phyloP scores from a whole-genome alignment of 2,329 filamentous ascomycete species.

The Cytospora mali region DNA sequence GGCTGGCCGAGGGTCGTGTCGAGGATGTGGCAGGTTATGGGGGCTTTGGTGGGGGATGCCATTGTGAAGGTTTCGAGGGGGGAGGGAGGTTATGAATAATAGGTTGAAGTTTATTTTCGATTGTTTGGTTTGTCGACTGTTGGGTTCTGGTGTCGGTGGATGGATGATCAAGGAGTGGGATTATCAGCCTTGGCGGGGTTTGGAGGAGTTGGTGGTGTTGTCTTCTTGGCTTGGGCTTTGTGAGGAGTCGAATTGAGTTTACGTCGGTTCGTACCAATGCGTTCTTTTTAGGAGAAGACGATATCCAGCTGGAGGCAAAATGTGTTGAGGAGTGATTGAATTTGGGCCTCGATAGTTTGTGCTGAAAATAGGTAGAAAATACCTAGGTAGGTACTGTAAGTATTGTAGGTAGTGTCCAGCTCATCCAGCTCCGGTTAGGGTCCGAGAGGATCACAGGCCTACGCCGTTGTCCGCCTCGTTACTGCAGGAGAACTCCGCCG shows the following conservation, averaged over 20 bases:
- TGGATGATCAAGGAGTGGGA: background rate
- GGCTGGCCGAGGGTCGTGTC: slow-evolving; percentile 77
- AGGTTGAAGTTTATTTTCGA: slow-evolving; percentile 9
- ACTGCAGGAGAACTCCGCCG: background rate
- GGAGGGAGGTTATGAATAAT: too few species aligned
- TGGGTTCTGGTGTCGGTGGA: background rate
- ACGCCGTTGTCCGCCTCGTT: slow-evolving; percentile 11
- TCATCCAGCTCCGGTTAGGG: background rate
- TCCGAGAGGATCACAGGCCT: background rate
- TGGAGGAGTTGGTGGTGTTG: background rate
- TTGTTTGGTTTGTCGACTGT: background rate
- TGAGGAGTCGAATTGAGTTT: background rate
- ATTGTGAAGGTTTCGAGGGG: slow-evolving; percentile 26
- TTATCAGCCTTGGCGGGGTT: background rate
- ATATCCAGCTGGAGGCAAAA: background rate
- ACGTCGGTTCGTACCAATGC: too few species aligned
- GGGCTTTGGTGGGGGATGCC: slow-evolving; percentile 49
- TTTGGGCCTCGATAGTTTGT: background rate
- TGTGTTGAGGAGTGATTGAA: background rate
- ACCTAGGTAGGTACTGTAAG: too few species aligned
- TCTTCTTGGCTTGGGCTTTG: background rate
- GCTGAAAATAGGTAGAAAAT: too few species aligned
- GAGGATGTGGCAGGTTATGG: slow-evolving; percentile 85
- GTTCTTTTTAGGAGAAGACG: too few species aligned
- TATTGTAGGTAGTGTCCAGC: background rate